Evolutionary conservation across 805 yeast genomes (phyloP), one percentile per base, ranked within the genome.

Genomic region (Saccharomyces cerevisiae): DNA sequence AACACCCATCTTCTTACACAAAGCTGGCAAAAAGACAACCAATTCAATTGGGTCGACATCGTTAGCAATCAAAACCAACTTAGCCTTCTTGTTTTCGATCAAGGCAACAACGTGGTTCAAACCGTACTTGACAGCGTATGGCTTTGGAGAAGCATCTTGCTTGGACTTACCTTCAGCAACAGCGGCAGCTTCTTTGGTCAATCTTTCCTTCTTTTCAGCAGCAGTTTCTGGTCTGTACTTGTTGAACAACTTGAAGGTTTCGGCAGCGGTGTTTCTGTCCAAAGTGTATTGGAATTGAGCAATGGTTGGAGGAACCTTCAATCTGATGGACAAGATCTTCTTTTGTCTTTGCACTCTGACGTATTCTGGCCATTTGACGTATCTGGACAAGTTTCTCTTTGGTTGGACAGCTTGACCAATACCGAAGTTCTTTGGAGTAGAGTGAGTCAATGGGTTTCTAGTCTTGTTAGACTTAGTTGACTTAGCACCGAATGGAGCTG

Each of bases 41-140:
- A 92, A 83, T 82, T 92, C 99, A 73, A 92, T 88, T 73, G 99
- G 99, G 83, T 92, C 99, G 70, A 92, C 99, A 70, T 92, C 99
- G 82, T 92, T 87, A 76, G 99, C 98, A 72, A 92, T 92, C 77
- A 92, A 84, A 61, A 92, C 97, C 70, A 92, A 84, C 79, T 89
- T 89, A 67, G 97, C 95, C 85, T 92, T 92, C 87, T 92, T 94
- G 95, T 89, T 89, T 85, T 92, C 99, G 70, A 92, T 78, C 67
- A 92, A 84, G 60, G 96, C 86, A 70, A 91, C 97, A 80, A 92
- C 97, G 81, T 92, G 99, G 91, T 92, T 92, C 73, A 92, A 83
- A 84, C 99, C 99, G 83, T 85, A 92, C 84, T 92, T 92, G 76
- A 92, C 95, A 70, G 82, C 92, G 78, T 82, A 89, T 71, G 99